Base-by-base conservation (phyloP, 2,329 filamentous ascomycete species). In the Talaromyces sp. region DNA sequence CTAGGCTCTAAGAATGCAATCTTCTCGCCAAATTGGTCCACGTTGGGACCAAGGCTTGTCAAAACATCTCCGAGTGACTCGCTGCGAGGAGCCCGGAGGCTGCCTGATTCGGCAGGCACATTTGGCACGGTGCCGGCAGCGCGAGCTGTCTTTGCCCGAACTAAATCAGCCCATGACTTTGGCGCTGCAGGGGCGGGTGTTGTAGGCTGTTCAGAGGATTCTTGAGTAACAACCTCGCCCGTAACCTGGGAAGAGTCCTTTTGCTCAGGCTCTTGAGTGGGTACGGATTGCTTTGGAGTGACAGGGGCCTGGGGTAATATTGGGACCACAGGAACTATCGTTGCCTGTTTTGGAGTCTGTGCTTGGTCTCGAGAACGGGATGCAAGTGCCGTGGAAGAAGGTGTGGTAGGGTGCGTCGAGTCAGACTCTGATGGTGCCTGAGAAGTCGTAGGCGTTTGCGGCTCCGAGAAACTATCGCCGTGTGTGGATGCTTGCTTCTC, bases 1-100 rank as follows among this genome's bases (percentile, higher is more conserved):
- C 94, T 88, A 60, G 95, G 95, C 79, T 98, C 92, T 60, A 99
- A 84, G 74, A 97, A 97, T 19, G 90, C 84, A 70, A 94, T 82
- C 72, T 90, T 91, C 36, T 86, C 81, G 43, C 78, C 76, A 68
- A 81, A 79, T 65, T 84, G 81, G 56, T 84, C 84, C 43, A 83
- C 82, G 65, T 87, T 85, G 27, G 93, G 88, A 62, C 85, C 86
- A 76, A 93, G 95, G 31, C 87, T 86, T 59, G 85, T 85, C 61
- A 99, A 83, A 40, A 91, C 91, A 70, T 97, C 91, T 3, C 88
- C 89, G 61, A 96, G 81, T 19, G 91, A 89, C 76, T 83, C 85
- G 67, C 76, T 81, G 74, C 88, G 85, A 13, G 80, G 75, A 15
- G 81, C 77, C 11, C 75, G 70, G 29, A 82, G 70, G 11, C 80